Percentiles rank a stretch among this genome's conserved stretches.
Evolutionary conservation across 192 early-diverging fungal genomes (phyloP).

Genomic region (Entomortierella chlamydospora): DNA sequence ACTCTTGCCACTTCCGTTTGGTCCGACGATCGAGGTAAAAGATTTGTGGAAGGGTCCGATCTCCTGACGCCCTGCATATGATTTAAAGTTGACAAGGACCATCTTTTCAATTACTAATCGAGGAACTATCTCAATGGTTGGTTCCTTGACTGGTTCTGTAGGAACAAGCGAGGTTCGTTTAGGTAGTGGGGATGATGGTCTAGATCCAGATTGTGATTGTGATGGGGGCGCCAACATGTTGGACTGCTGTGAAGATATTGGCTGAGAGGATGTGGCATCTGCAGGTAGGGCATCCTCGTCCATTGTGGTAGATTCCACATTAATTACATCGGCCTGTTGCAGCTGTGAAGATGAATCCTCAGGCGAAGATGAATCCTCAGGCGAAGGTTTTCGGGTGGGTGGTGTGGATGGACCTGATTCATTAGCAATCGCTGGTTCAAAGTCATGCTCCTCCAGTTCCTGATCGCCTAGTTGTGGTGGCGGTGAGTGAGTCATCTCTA

Average conservation of each 20-base stretch:
- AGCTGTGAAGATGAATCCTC: constrained; percentile 6
- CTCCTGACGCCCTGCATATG: constrained; percentile 89
- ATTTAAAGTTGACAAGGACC: constrained; percentile 96
- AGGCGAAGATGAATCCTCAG: neutral
- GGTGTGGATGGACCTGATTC: neutral
- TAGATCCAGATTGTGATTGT: neutral
- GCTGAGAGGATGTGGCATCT: neutral
- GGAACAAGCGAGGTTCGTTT: constrained; percentile 25
- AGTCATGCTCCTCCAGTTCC: constrained; percentile 13
- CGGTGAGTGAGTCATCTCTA: neutral
- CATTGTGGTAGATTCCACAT: neutral
- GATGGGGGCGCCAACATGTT: constrained; percentile 15
- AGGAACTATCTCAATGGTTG: constrained; percentile 23
- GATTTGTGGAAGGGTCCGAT: constrained; percentile 98
- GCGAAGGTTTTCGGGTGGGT: neutral
- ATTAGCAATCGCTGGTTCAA: neutral
- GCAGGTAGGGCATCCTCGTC: neutral
- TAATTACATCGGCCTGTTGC: neutral
- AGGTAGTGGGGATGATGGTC: constrained; percentile 9
- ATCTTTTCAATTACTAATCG: constrained; percentile 72
- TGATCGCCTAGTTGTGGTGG: neutral
- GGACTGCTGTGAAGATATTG: neutral
- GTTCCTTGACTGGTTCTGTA: constrained; percentile 19
- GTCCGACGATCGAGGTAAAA: constrained; percentile 89
- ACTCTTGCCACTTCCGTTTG: constrained; percentile 98